Conservation (phyloP, 768 basidiomycete species). For the Butyriboletus loyo region DNA sequence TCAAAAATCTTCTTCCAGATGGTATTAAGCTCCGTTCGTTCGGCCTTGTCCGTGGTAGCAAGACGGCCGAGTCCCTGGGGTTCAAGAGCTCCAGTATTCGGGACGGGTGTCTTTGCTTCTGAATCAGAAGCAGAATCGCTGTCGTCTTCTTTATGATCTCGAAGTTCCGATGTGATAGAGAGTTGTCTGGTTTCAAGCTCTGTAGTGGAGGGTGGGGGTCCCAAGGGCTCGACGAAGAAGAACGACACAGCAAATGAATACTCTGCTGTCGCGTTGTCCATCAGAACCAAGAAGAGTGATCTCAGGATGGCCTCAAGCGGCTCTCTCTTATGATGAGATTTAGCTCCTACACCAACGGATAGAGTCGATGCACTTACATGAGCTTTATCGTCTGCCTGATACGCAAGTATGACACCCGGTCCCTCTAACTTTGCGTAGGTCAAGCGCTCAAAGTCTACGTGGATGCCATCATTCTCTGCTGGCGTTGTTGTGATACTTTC, state of each 20-base stretch:
- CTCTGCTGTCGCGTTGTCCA: conserved; percentile 94
- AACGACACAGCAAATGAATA: conserved; percentile 85
- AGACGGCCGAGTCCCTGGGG: conserved; percentile 24
- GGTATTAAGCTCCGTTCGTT: conserved; percentile 54
- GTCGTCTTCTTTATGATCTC: conserved; percentile 35
- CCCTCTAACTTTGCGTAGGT: conserved; percentile 73
- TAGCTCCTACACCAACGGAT: conserved; percentile 8
- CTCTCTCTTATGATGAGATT: conserved; percentile 55
- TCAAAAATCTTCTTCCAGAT: conserved; percentile 95
- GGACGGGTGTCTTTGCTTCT: conserved; percentile 42
- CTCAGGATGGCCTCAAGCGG: conserved; percentile 81
- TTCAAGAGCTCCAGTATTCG: conserved; percentile 28
- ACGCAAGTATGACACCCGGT: conserved; percentile 75
- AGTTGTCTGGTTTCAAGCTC: conserved; percentile 35
- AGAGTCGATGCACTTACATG: conserved; percentile 60
- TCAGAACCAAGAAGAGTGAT: conserved; percentile 82
- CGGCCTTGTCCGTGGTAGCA: conserved; percentile 49
- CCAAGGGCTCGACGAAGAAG: conserved; percentile 49
- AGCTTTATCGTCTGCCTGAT: conserved; percentile 84
- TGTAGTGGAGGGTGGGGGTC: conserved; percentile 26
- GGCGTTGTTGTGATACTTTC: conserved; percentile 55
- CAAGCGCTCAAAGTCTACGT: conserved; percentile 55
- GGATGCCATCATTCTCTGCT: conserved; percentile 38
- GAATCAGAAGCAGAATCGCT: conserved; percentile 46
- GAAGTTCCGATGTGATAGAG: conserved; percentile 41